phyloP scores from a whole-genome alignment of 768 basidiomycete genomes.

The Pulveroboletus sp. region DNA sequence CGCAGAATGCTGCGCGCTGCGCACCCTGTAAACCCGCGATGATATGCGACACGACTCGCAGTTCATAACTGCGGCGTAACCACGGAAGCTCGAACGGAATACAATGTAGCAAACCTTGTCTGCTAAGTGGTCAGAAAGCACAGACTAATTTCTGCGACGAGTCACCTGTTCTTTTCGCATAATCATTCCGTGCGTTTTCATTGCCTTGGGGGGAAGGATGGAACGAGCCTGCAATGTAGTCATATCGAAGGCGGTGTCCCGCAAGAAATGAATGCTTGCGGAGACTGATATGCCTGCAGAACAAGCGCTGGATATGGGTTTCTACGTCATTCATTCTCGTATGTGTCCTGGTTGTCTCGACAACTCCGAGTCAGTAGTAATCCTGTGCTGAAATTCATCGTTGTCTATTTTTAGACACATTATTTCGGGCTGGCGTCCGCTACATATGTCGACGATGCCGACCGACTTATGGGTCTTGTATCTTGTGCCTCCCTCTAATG shows the following conservation, averaged over 20 bases:
- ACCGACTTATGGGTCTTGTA: too few species aligned
- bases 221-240: too few species aligned
- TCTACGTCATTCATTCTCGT: neutral
- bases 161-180: too few species aligned
- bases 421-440: neutral
- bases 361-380: too few species aligned
- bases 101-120: too few species aligned
- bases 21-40: neutral
- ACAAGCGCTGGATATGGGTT: neutral
- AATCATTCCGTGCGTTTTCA: neutral
- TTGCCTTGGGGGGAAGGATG: too few species aligned
- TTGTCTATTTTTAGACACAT: neutral
- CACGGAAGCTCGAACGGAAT: too few species aligned
- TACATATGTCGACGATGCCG: neutral
- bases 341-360: neutral
- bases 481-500: too few species aligned
- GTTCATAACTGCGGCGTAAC: neutral
- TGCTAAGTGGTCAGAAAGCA: too few species aligned
- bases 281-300: neutral
- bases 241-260: neutral
- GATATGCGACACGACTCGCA: neutral
- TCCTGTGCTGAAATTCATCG: too few species aligned
- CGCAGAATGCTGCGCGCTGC: slow-evolving; percentile 10
- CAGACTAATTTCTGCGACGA: too few species aligned
- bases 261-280: neutral